These are phyloP conservation scores for Cyclotella baltica DNA, from an alignment of 108 stramenopile genomes.

Conservation along the genomic window DNA sequence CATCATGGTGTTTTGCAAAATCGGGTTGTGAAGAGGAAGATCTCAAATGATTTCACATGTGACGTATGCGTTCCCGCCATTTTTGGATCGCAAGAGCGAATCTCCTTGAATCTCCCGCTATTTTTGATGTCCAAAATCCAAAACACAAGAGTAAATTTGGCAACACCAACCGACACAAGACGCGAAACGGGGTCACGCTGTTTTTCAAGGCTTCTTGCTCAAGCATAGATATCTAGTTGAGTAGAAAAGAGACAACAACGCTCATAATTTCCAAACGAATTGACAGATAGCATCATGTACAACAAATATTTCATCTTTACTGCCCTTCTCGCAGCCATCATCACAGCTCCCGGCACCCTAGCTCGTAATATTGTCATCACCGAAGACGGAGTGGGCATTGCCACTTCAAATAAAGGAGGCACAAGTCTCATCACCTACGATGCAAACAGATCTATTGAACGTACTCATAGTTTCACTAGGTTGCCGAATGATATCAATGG, in stretches of 20 bases:
- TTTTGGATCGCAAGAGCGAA: not conserved
- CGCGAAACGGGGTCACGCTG: not conserved
- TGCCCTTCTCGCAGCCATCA: not conserved
- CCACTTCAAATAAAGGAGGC: not conserved
- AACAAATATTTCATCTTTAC: not conserved
- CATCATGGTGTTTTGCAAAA: not conserved
- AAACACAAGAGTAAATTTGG: not conserved
- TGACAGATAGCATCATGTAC: not conserved
- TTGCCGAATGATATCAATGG: no score
- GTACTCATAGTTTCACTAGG: no score
- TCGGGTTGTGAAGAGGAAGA: not conserved
- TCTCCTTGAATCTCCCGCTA: not conserved
- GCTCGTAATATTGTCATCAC: not conserved
- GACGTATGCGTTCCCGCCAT: constrained; percentile 9
- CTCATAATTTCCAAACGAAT: not conserved
- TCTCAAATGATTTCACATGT: not conserved
- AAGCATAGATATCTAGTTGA: not conserved
- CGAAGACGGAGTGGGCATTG: not conserved
- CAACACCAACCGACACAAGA: constrained; percentile 1
- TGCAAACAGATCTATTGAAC: no score
- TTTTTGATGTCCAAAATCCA: not conserved
- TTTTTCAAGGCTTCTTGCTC: no score
- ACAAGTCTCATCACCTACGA: no score
- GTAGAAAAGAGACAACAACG: not conserved
- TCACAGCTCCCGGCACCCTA: not conserved